phyloP scores from a whole-genome alignment of 176 grass and related monocot species.

The Phragmites australis region DNA sequence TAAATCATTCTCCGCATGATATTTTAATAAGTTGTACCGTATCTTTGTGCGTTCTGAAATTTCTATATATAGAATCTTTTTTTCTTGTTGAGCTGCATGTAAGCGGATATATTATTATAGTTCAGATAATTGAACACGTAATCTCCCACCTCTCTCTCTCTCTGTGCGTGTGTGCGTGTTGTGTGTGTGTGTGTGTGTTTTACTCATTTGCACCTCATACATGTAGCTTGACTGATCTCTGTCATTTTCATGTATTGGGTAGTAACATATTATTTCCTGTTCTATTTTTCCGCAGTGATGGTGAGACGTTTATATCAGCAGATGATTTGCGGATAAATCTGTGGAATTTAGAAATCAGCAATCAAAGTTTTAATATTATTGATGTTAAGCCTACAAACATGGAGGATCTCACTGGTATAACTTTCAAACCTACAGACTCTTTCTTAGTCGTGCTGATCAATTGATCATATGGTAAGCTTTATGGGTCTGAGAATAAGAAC shows the following conservation, averaged over 20 bases:
- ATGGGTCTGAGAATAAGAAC: not conserved
- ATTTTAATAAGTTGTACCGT: not conserved
- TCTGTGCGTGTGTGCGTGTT: too few species aligned
- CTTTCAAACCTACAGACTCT: conserved; percentile 33
- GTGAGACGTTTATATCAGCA: conserved; percentile 90
- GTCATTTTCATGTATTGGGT: conserved; percentile 45
- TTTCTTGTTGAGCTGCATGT: conserved; percentile 2
- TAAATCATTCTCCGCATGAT: not conserved
- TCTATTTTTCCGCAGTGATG: conserved; percentile 49
- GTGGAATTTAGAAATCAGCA: conserved; percentile 90
- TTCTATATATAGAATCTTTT: conserved; percentile 12
- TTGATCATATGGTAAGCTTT: conserved; percentile 19
- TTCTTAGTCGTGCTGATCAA: conserved; percentile 20
- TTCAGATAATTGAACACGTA: conserved; percentile 20
- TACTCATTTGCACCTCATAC: conserved; percentile 16
- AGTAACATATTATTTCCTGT: conserved; percentile 36
- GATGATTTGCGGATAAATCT: conserved; percentile 95
- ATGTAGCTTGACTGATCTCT: conserved; percentile 21
- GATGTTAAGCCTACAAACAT: conserved; percentile 93
- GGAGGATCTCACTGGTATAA: conserved; percentile 87
- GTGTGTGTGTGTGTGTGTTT: too few species aligned
- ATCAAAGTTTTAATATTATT: conserved; percentile 91
- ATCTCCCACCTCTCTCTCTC: not conserved
- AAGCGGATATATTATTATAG: not conserved
- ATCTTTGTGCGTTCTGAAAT: not conserved